Evolutionary conservation across 768 basidiomycete species (phyloP).

Genomic region (Neoboletus brunneissimus): DNA sequence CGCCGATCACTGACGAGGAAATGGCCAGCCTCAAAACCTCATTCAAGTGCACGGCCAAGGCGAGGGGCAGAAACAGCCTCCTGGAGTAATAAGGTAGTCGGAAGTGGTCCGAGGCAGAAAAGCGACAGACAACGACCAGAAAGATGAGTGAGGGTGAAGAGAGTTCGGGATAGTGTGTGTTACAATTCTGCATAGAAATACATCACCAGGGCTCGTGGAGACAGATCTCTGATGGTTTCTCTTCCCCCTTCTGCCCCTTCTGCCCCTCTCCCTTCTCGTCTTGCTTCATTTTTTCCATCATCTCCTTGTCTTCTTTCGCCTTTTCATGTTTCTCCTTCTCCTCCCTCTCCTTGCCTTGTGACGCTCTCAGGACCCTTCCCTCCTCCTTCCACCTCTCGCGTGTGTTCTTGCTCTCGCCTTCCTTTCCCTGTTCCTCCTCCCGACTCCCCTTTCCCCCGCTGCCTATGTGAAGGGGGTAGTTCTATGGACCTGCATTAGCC

Average conservation of each 20-base stretch:
- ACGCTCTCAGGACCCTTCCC: too few relatives aligned
- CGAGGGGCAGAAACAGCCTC: conserved; percentile 11
- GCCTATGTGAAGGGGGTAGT: background rate
- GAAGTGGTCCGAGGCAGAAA: conserved; percentile 49
- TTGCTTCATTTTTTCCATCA: background rate
- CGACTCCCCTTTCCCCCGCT: background rate
- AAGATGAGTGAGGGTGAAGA: conserved; percentile 36
- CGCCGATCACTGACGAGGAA: too few relatives aligned
- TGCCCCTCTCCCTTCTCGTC: background rate
- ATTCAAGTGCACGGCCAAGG: conserved; percentile 26
- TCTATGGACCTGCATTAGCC: conserved; percentile 5
- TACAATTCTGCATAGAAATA: background rate
- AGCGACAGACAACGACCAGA: conserved; percentile 2
- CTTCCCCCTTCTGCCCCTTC: background rate
- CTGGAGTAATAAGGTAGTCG: conserved; percentile 41
- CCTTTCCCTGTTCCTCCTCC: background rate
- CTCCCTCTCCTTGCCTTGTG: background rate
- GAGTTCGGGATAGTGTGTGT: conserved; percentile 38
- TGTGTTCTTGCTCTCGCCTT: background rate
- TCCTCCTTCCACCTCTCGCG: background rate
- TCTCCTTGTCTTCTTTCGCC: background rate
- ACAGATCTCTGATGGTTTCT: background rate
- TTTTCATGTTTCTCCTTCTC: background rate
- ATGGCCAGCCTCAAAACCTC: too few relatives aligned
- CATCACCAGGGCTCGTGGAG: background rate